phyloP scores from a whole-genome alignment of 2,329 filamentous ascomycete species.

The Ophiobolus disseminans region DNA sequence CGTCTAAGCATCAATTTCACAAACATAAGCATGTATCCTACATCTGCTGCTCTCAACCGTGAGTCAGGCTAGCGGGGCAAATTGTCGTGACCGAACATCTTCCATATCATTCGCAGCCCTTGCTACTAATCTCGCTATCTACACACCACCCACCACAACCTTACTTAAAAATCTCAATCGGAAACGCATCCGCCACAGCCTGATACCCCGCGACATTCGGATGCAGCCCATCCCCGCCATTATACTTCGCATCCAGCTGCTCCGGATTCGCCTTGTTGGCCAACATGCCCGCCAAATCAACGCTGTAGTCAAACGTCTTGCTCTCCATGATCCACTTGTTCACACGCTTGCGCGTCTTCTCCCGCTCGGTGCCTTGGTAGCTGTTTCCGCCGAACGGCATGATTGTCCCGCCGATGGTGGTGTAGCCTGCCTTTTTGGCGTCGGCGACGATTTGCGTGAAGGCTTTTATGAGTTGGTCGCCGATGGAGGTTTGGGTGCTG shows the following conservation, averaged over 20 bases:
- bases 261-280: slow-evolving; percentile 59
- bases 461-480: slow-evolving; percentile 61
- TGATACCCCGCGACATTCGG: slow-evolving; percentile 67
- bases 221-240: slow-evolving; percentile 71
- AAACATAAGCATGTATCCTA: too few relatives aligned
- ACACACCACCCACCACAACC: too few relatives aligned
- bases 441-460: slow-evolving; percentile 63
- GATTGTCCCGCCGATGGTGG: slow-evolving; percentile 67
- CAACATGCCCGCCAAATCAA: slow-evolving; percentile 68
- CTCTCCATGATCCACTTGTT: slow-evolving; percentile 67
- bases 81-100: too few relatives aligned
- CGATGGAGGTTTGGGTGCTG: slow-evolving; percentile 56
- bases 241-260: slow-evolving; percentile 57
- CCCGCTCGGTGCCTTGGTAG: slow-evolving; percentile 55
- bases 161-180: slow-evolving; percentile 62
- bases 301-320: slow-evolving; percentile 63
- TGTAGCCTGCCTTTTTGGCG: slow-evolving; percentile 53
- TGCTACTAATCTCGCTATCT: too few relatives aligned
- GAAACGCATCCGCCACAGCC: slow-evolving; percentile 65
- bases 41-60: too few relatives aligned
- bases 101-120: too few relatives aligned
- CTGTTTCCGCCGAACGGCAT: slow-evolving; percentile 65
- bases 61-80: too few relatives aligned
- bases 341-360: slow-evolving; percentile 63
- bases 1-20: too few relatives aligned